Evolutionary conservation across 805 yeast genomes (phyloP).

Genomic region (Saccharomycopsis lassenensis): DNA sequence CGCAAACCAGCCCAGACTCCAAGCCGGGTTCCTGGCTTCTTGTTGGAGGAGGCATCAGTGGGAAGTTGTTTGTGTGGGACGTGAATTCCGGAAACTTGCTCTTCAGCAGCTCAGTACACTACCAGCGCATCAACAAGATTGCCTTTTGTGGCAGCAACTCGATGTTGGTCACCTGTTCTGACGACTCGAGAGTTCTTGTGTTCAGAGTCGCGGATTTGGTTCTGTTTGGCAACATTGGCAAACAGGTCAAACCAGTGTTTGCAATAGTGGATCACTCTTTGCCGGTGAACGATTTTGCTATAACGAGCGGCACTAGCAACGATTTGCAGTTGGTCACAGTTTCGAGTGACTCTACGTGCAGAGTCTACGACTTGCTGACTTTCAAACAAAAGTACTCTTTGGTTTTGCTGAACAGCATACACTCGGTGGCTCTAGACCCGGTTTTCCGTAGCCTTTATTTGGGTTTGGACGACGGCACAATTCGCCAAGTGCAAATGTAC

Average conservation of each 20-base stretch:
- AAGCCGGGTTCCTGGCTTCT: constrained; percentile 56
- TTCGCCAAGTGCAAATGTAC: constrained; percentile 47
- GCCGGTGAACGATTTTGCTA: constrained; percentile 31
- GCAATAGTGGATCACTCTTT: constrained; percentile 51
- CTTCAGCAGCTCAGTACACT: constrained; percentile 64
- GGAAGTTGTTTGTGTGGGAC: constrained; percentile 81
- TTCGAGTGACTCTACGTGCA: constrained; percentile 64
- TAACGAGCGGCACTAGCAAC: constrained; percentile 38
- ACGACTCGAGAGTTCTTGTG: constrained; percentile 66
- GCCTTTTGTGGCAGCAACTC: constrained; percentile 52
- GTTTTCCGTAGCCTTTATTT: constrained; percentile 65
- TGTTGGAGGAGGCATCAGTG: constrained; percentile 65
- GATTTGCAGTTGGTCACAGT: constrained; percentile 59
- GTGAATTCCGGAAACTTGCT: constrained; percentile 63
- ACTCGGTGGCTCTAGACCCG: constrained; percentile 58
- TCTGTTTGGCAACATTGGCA: constrained; percentile 25
- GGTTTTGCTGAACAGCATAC: constrained; percentile 49
- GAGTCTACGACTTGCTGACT: constrained; percentile 52
- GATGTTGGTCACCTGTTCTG: constrained; percentile 63
- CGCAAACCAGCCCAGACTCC: constrained; percentile 24
- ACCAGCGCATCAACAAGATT: constrained; percentile 57
- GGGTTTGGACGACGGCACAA: constrained; percentile 55
- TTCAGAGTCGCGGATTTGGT: constrained; percentile 64
- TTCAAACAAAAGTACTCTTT: constrained; percentile 51
- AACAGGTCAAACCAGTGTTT: constrained; percentile 41